These are phyloP conservation scores for Diaporthe sp. DNA, from an alignment of 2,329 filamentous ascomycete species.

Conservation along the genomic window DNA sequence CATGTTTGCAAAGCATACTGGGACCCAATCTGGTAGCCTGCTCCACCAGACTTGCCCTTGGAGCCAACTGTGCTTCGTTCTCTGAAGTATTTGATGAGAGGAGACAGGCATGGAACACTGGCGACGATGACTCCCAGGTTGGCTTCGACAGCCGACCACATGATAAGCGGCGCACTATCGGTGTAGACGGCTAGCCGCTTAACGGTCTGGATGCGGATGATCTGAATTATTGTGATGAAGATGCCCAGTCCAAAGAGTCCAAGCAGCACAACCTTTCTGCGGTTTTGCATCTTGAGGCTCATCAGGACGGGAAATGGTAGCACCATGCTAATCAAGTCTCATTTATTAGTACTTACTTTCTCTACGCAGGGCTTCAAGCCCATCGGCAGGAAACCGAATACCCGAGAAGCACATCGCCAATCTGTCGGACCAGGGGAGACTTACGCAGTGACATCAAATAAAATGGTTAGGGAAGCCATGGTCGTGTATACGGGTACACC, in stretches of 20 bases:
- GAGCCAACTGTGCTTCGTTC: slow-evolving; percentile 10
- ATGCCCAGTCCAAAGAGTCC: slow-evolving; percentile 59
- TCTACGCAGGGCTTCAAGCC: no score
- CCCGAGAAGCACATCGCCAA: not conserved
- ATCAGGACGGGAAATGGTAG: slow-evolving; percentile 54
- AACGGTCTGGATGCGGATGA: slow-evolving; percentile 62
- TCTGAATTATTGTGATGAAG: slow-evolving; percentile 62
- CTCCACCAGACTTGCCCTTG: not conserved
- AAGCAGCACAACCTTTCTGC: slow-evolving; percentile 54
- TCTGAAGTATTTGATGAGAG: slow-evolving; percentile 50
- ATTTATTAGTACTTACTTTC: not conserved
- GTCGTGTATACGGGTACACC: slow-evolving; percentile 55
- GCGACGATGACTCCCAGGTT: slow-evolving; percentile 31
- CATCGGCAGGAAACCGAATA: not conserved
- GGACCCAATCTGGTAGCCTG: slow-evolving; percentile 18
- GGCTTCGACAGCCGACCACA: slow-evolving; percentile 29
- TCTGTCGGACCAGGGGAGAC: slow-evolving; percentile 29
- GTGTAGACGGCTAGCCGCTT: slow-evolving; percentile 54
- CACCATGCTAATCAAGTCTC: slow-evolving; percentile 45
- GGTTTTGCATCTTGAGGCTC: slow-evolving; percentile 45
- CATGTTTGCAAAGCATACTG: slow-evolving; percentile 16
- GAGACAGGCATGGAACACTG: slow-evolving; percentile 46
- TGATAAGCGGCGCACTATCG: slow-evolving; percentile 52
- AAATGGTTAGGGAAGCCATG: slow-evolving; percentile 52
- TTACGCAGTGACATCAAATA: slow-evolving; percentile 54